A percentile compares a stretch with the other conserved stretches of the same genome.
Evolutionary conservation across 176 grass and related monocot species (phyloP).

Genomic region (Tillandsia leiboldiana): DNA sequence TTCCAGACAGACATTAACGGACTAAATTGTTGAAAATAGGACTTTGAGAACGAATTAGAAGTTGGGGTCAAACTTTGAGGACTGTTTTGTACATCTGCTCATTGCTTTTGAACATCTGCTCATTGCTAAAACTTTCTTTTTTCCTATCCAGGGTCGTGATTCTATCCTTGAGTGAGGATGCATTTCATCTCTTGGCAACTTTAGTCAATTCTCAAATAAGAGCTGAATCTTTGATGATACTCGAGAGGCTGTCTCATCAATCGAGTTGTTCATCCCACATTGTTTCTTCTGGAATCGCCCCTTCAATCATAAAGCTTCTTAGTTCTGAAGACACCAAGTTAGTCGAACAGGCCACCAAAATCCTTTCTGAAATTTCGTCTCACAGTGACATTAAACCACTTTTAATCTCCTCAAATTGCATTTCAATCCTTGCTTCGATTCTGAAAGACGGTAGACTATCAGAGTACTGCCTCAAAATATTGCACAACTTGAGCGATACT

Average conservation of each 20-base stretch:
- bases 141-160: slow-evolving; percentile 36
- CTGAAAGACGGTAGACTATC: slow-evolving; percentile 41
- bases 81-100: neutral
- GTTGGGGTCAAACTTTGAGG: neutral
- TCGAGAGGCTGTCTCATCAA: slow-evolving; percentile 42
- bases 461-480: slow-evolving; percentile 54
- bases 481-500: slow-evolving; percentile 46
- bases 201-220: slow-evolving; percentile 54
- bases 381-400: slow-evolving; percentile 34
- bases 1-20: too few species aligned
- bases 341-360: slow-evolving; percentile 49
- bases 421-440: slow-evolving; percentile 51
- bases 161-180: slow-evolving; percentile 44
- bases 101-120: neutral
- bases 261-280: slow-evolving; percentile 33
- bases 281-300: slow-evolving; percentile 34
- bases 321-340: slow-evolving; percentile 40
- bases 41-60: too few species aligned
- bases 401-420: slow-evolving; percentile 52
- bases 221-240: slow-evolving; percentile 44
- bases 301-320: slow-evolving; percentile 40
- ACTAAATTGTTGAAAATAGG: too few species aligned
- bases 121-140: slow-evolving; percentile 9
- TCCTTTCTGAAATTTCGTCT: slow-evolving; percentile 54
- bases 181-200: slow-evolving; percentile 36